Evolutionary conservation across 345 rosid genomes (phyloP).

Genomic region (Dipteronia dyeriana): DNA sequence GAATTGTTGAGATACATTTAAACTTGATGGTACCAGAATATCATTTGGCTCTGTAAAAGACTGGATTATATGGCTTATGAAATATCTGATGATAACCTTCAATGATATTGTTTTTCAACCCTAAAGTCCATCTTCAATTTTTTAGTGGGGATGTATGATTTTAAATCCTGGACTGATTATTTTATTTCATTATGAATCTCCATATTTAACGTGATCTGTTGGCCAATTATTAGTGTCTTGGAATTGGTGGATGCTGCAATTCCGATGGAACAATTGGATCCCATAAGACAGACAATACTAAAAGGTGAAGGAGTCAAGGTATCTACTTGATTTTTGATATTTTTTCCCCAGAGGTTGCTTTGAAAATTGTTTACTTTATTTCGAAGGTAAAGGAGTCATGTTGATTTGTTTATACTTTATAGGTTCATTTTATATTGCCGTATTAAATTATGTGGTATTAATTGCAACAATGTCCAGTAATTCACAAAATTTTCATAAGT

Average conservation of each 20-base stretch:
- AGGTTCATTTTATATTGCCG: neutral
- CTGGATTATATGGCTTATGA: neutral
- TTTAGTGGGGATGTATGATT: neutral
- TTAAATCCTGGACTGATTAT: neutral
- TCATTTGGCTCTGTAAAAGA: neutral
- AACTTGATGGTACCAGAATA: neutral
- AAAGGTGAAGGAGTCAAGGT: conserved; percentile 88
- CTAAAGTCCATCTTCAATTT: neutral
- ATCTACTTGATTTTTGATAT: conserved; percentile 14
- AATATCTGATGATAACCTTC: neutral
- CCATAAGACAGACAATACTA: conserved; percentile 66
- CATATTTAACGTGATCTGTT: conserved; percentile 28
- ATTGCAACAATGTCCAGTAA: neutral
- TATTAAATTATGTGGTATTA: neutral
- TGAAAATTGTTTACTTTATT: neutral
- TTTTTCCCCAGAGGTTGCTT: neutral
- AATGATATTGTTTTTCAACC: neutral
- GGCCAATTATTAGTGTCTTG: conserved; percentile 55
- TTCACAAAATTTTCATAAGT: neutral
- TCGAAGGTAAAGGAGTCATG: no score
- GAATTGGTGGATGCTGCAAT: conserved; percentile 97
- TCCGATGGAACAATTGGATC: conserved; percentile 69
- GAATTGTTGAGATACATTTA: neutral
- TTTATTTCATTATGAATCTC: neutral
- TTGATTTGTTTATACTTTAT: neutral